These are phyloP conservation scores for Metschnikowia vanudenii DNA, from an alignment of 805 yeast genomes.

Conservation along the genomic window DNA sequence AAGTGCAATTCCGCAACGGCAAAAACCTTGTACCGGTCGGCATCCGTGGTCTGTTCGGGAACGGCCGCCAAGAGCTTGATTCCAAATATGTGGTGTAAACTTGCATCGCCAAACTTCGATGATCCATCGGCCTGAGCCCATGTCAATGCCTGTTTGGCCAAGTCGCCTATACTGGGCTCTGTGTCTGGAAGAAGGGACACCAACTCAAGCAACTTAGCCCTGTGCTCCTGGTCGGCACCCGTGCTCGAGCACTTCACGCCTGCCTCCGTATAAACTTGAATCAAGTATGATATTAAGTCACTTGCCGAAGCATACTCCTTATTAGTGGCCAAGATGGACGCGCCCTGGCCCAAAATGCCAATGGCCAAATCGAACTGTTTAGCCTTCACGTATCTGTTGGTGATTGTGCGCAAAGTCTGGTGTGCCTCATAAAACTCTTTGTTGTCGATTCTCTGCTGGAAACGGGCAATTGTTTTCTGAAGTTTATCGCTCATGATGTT, in stretches of 20 bases:
- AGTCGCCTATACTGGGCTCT: conserved; percentile 54
- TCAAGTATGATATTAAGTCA: conserved; percentile 68
- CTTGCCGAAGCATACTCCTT: conserved; percentile 78
- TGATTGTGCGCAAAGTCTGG: conserved; percentile 87
- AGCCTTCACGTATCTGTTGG: conserved; percentile 74
- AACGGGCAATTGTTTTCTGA: conserved; percentile 60
- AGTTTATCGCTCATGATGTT: conserved; percentile 38
- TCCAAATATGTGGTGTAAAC: conserved; percentile 73
- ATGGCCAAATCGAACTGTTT: conserved; percentile 69
- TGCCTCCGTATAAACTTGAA: conserved; percentile 65
- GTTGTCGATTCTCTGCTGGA: conserved; percentile 63
- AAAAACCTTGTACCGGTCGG: conserved; percentile 39
- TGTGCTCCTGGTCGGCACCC: conserved; percentile 30
- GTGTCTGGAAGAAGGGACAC: conserved; percentile 43
- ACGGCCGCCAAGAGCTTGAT: conserved; percentile 50
- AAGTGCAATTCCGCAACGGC: conserved; percentile 74
- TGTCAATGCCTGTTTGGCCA: conserved; percentile 61
- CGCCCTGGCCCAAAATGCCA: conserved; percentile 69
- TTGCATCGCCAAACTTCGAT: conserved; percentile 67
- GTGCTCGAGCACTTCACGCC: conserved; percentile 32
- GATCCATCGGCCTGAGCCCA: conserved; percentile 54
- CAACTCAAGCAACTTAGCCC: conserved; percentile 48
- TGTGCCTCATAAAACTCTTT: conserved; percentile 93
- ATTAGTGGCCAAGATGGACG: conserved; percentile 63
- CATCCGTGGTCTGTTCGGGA: conserved; percentile 21